A percentile compares a stretch with the other conserved stretches of the same genome.
phyloP scores from a whole-genome alignment of 495 filamentous ascomycete species.

The Podospora tetraspora region DNA sequence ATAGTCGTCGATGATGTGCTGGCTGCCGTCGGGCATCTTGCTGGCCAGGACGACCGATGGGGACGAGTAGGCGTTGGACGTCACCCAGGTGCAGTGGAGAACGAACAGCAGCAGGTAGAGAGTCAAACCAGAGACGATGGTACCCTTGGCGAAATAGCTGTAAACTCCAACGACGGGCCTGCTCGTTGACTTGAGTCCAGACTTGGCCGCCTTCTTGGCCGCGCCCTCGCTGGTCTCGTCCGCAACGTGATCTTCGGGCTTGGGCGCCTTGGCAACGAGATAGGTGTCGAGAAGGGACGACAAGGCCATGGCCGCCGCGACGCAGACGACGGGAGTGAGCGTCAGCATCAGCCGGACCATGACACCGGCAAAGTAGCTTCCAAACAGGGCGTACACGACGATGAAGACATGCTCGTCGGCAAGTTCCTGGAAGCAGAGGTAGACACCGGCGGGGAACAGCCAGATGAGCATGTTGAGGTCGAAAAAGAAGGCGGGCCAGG shows the following conservation, averaged over 20 bases:
- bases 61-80: slow-evolving; percentile 96
- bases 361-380: slow-evolving; percentile 97
- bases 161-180: slow-evolving; percentile 79
- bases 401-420: slow-evolving; percentile 98
- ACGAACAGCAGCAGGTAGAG: slow-evolving; percentile 90
- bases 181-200: slow-evolving; percentile 61
- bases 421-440: slow-evolving; percentile 92
- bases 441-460: slow-evolving; percentile 98
- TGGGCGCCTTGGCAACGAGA: slow-evolving; percentile 54
- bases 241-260: slow-evolving; percentile 43
- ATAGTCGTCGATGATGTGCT: slow-evolving; percentile 99
- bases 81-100: slow-evolving; percentile 98
- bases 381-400: slow-evolving; percentile 89
- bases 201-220: slow-evolving; percentile 49
- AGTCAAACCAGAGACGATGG: slow-evolving; percentile 63
- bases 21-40: slow-evolving; percentile 85
- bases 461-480: slow-evolving; percentile 97
- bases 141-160: slow-evolving; percentile 68
- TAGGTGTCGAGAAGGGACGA: slow-evolving; percentile 90
- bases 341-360: slow-evolving; percentile 99
- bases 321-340: slow-evolving; percentile 92
- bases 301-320: slow-evolving; percentile 82
- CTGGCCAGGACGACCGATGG: slow-evolving; percentile 96
- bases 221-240: slow-evolving; percentile 43
- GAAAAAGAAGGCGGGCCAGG: slow-evolving; percentile 99